Percentiles rank a stretch among this genome's conserved stretches.
phyloP scores from a whole-genome alignment of 2,329 filamentous ascomycete genomes.

The Pyrenophora tritici-repentis region DNA sequence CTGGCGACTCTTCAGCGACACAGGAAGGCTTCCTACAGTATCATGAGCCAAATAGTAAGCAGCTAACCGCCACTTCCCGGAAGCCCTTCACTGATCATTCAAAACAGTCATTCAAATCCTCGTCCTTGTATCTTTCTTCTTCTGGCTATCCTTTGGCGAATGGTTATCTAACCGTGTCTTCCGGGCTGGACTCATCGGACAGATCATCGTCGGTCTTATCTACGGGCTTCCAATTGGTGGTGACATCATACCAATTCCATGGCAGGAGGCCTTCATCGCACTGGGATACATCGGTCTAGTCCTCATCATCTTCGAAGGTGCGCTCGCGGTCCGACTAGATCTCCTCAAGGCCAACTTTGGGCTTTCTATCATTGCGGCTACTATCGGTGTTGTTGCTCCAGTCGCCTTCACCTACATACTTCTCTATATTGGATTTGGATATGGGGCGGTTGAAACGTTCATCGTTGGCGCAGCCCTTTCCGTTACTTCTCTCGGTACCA shows the following conservation, averaged over 20 bases:
- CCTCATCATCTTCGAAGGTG: conserved; percentile 58
- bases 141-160: conserved; percentile 14
- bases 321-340: conserved; percentile 53
- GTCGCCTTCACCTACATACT: conserved; percentile 41
- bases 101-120: conserved; percentile 9
- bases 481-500: conserved; percentile 36
- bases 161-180: conserved; percentile 13
- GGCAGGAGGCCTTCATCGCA: not conserved
- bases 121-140: conserved; percentile 17
- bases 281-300: conserved; percentile 51
- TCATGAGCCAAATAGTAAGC: too few species aligned
- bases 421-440: conserved; percentile 52
- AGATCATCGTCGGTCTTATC: conserved; percentile 10
- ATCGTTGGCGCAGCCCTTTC: conserved; percentile 37
- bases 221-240: conserved; percentile 8
- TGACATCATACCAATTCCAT: conserved; percentile 38
- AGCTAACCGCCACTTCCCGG: too few species aligned
- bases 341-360: conserved; percentile 53
- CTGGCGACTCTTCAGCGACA: too few species aligned
- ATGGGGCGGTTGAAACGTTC: conserved; percentile 38
- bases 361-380: too few species aligned
- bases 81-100: too few species aligned
- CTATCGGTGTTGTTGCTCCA: too few species aligned
- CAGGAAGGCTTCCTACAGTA: too few species aligned
- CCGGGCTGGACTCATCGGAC: conserved; percentile 8